phyloP scores from a whole-genome alignment of 768 basidiomycete genomes.

The Baorangia bicolor region DNA sequence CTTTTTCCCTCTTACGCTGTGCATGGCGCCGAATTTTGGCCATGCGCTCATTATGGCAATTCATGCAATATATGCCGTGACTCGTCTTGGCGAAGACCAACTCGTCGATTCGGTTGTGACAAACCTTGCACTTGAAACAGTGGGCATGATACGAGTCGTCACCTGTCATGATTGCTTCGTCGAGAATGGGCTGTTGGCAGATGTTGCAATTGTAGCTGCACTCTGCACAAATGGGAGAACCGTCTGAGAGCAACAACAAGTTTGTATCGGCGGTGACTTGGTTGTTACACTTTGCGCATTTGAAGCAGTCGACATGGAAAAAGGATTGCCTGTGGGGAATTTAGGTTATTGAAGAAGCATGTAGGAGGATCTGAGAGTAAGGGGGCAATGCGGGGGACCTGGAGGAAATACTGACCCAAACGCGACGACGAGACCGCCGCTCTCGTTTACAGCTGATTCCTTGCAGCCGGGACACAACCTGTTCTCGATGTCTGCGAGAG shows the following conservation, averaged over 20 bases:
- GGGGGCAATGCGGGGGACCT: neutral
- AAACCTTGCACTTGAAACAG: constrained; percentile 97
- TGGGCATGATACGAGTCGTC: constrained; percentile 98
- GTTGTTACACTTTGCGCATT: constrained; percentile 92
- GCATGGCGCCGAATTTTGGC: constrained; percentile 88
- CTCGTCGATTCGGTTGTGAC: constrained; percentile 93
- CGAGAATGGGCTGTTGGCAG: constrained; percentile 90
- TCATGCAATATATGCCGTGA: constrained; percentile 98
- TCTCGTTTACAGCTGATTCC: constrained; percentile 73
- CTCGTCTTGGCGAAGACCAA: constrained; percentile 98
- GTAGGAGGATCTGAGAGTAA: neutral
- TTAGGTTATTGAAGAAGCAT: constrained; percentile 7
- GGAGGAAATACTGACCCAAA: constrained; percentile 73
- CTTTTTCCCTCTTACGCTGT: constrained; percentile 78
- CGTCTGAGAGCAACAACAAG: constrained; percentile 93
- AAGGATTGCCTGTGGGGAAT: constrained; percentile 70
- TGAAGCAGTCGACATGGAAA: constrained; percentile 95
- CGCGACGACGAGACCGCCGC: constrained; percentile 87
- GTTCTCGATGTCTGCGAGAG: constrained; percentile 42
- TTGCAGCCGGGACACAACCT: constrained; percentile 82
- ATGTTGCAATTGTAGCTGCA: constrained; percentile 97
- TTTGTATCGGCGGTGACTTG: constrained; percentile 96
- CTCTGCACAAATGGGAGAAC: constrained; percentile 92
- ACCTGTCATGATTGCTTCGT: constrained; percentile 99
- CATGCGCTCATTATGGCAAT: constrained; percentile 97